Conservation (phyloP, 202 grass and related monocot species). For the Zizania palustris region DNA sequence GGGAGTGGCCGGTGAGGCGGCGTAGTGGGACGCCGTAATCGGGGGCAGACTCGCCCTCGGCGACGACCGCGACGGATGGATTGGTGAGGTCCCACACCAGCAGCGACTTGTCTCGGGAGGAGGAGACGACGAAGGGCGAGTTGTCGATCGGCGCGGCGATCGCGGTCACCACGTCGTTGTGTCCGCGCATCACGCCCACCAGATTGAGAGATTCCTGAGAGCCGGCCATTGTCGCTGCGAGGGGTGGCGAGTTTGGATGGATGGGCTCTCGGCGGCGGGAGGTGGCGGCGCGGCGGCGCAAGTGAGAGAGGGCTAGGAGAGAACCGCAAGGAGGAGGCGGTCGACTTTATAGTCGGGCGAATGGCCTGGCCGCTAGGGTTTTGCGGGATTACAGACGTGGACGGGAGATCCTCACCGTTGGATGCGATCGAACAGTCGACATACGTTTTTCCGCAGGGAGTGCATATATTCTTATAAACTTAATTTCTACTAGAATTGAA, state of each 20-base stretch:
- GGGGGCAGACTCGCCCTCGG: constrained; percentile 20
- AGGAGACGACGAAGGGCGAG: constrained; percentile 73
- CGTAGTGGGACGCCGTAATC: constrained; percentile 69
- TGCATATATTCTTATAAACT: too few relatives aligned
- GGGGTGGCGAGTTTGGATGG: not conserved
- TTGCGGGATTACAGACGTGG: constrained; percentile 6
- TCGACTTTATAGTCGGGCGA: constrained; percentile 44
- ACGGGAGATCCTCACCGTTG: constrained; percentile 24
- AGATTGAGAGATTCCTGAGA: constrained; percentile 64
- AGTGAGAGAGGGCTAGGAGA: not conserved
- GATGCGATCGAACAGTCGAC: not conserved
- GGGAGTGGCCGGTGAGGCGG: constrained; percentile 87
- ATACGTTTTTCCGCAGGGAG: not conserved
- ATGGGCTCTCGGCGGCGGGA: not conserved
- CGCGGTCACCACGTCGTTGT: constrained; percentile 79
- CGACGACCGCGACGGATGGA: constrained; percentile 30
- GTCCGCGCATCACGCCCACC: constrained; percentile 72
- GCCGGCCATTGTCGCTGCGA: constrained; percentile 41
- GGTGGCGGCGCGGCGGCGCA: constrained; percentile 26
- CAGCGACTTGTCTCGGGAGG: constrained; percentile 92
- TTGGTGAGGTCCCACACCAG: constrained; percentile 80
- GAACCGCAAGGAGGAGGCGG: not conserved
- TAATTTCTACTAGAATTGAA: too few relatives aligned
- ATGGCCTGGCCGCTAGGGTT: constrained; percentile 46
- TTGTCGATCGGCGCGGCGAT: constrained; percentile 83